phyloP scores from a whole-genome alignment of 2,329 filamentous ascomycete species.

The Monilinia polystroma region DNA sequence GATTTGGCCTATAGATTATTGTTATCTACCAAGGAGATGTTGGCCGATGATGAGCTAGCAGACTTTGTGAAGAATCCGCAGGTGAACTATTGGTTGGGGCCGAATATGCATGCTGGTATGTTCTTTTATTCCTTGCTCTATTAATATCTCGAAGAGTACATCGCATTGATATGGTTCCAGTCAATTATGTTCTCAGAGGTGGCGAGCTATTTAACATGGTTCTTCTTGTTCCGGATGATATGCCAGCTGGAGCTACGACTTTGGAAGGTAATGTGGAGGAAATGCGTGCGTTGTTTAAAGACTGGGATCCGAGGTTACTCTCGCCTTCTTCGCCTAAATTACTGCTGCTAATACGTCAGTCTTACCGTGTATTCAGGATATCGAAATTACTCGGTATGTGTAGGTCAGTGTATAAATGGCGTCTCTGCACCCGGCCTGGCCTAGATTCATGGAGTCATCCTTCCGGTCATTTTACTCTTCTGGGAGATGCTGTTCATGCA shows the following conservation, averaged over 20 bases:
- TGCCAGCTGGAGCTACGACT: conserved; percentile 41
- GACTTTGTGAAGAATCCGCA: conserved; percentile 43
- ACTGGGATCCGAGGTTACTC: conserved; percentile 44
- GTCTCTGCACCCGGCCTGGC: conserved; percentile 55
- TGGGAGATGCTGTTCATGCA: conserved; percentile 64
- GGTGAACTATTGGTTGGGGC: conserved; percentile 50
- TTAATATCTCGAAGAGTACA: background rate
- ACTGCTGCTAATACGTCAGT: too few species aligned
- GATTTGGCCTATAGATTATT: conserved; percentile 48
- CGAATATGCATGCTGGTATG: conserved; percentile 48
- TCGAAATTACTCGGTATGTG: conserved; percentile 57
- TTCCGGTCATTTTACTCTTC: conserved; percentile 55
- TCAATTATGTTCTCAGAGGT: conserved; percentile 48
- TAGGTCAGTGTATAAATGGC: conserved; percentile 60
- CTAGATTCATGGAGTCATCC: conserved; percentile 58
- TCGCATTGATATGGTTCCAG: conserved; percentile 29
- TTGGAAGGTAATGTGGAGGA: conserved; percentile 45
- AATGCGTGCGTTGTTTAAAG: conserved; percentile 45
- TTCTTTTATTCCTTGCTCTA: background rate
- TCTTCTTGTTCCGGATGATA: conserved; percentile 43
- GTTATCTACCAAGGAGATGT: conserved; percentile 46
- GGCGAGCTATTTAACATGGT: conserved; percentile 49
- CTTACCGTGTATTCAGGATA: conserved; percentile 38
- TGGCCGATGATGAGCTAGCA: conserved; percentile 45
- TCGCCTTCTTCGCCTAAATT: background rate